Evolutionary conservation across 306 rosid genomes (phyloP).

Genomic region (Lathyrus oleraceus): DNA sequence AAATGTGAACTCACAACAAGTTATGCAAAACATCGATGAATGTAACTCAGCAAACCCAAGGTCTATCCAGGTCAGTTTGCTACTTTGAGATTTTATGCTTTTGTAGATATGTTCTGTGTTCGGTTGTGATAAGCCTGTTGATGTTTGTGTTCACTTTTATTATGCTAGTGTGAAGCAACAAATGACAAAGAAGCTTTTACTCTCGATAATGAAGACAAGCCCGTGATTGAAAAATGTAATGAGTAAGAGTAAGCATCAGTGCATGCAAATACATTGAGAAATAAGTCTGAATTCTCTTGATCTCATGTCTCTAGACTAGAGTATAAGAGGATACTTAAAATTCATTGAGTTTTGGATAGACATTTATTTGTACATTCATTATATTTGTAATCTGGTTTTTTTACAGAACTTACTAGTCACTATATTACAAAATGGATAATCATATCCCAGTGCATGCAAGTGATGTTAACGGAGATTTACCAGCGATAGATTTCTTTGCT

Average conservation of each 20-base stretch:
- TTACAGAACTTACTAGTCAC: too few relatives aligned
- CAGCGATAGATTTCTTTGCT: slow-evolving; percentile 57
- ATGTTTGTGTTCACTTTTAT: slow-evolving; percentile 12
- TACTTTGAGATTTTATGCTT: slow-evolving; percentile 6
- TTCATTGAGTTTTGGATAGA: slow-evolving; percentile 37
- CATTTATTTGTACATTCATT: slow-evolving; percentile 41
- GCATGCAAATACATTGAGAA: slow-evolving; percentile 11
- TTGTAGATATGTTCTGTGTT: neutral
- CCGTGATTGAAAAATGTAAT: slow-evolving; percentile 39
- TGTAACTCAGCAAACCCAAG: slow-evolving; percentile 42
- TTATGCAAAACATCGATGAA: slow-evolving; percentile 38
- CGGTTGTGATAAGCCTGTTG: neutral
- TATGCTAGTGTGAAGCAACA: slow-evolving; percentile 52
- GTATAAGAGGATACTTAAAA: slow-evolving; percentile 25
- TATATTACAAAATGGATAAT: neutral
- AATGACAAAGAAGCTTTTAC: slow-evolving; percentile 39
- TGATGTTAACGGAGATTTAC: slow-evolving; percentile 48
- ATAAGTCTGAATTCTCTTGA: slow-evolving; percentile 35
- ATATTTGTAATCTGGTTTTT: too few relatives aligned
- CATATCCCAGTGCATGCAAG: slow-evolving; percentile 7
- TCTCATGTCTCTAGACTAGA: slow-evolving; percentile 33
- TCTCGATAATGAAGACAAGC: slow-evolving; percentile 37
- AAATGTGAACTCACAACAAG: slow-evolving; percentile 47
- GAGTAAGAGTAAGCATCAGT: slow-evolving; percentile 42
- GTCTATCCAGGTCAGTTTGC: slow-evolving; percentile 51